Base-by-base conservation (phyloP, 345 rosid species). In the Camelina sativa region DNA sequence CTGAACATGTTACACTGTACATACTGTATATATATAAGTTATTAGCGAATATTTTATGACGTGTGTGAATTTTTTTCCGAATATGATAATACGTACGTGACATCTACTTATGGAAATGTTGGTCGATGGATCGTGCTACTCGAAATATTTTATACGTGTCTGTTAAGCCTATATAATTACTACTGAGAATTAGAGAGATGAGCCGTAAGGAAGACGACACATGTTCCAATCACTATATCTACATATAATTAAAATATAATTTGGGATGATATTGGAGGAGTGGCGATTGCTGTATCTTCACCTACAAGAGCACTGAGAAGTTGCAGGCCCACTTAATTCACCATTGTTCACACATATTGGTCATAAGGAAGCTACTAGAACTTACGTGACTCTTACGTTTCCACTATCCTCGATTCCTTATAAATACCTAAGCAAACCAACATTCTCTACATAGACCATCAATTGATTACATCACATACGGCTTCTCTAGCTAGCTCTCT, bases 261-360 rank as follows among this genome's bases (percentile, higher is more conserved):
- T 20, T 15, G 48, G 55, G 71, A 44, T 54, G 71, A 46, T 76
- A 69, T 63, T 76, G 80, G 80, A 46, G 80, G 17, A 63, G 66
- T 76, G 80, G 65, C 40, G 41, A 68, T 76, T 56, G 71, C 71
- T 6, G 71, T 68, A 61, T 76, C 64, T 30, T 68, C 74, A 76
- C 75, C 65, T 41, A 76, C 53, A 69, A 76, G 65, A 69, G 80
- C 80, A 76, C 80, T 76, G 28, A 76, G 75, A 76, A 54, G 23
- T 62, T 70, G 25, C 51, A 40, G 71, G 37, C 75, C 58, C 71
- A 76, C 79, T 76, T 53, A 4, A 37, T 17, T 30, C 65, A 62
- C 59, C 58, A 69, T 52, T 76, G 74, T 76, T 69, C 62, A 76
- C 71, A 76, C 80, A 63, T 56, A 57, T 47, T 35, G 75, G 80